Evolutionary conservation across 1,139 yeast species (phyloP).

Genomic region (Hemisphaericaspora subhashii): DNA sequence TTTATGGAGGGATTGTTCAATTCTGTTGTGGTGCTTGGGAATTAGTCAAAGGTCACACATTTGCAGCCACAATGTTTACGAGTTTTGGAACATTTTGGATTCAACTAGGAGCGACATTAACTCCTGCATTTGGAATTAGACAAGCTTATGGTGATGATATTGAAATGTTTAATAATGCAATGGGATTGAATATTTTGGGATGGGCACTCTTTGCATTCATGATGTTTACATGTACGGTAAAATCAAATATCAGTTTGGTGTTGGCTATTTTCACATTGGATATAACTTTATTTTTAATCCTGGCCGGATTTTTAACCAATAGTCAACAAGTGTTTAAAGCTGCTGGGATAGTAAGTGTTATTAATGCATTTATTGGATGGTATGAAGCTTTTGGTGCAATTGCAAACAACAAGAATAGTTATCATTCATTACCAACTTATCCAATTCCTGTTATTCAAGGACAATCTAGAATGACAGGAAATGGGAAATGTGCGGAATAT

Average conservation of each 20-base stretch:
- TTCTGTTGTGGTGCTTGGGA: conserved; percentile 55
- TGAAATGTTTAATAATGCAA: conserved; percentile 29
- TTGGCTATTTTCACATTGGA: conserved; percentile 34
- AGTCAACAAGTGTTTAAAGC: conserved; percentile 31
- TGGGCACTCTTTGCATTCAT: conserved; percentile 47
- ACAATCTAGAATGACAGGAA: not conserved
- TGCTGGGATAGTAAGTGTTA: conserved; percentile 45
- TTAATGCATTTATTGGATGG: conserved; percentile 42
- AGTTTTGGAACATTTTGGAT: conserved; percentile 47
- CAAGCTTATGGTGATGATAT: conserved; percentile 51
- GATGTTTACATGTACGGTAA: conserved; percentile 38
- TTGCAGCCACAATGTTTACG: conserved; percentile 42
- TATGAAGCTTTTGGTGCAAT: conserved; percentile 40
- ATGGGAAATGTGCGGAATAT: conserved; percentile 4
- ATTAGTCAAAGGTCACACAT: conserved; percentile 35
- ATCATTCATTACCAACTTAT: conserved; percentile 18
- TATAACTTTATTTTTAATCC: conserved; percentile 40
- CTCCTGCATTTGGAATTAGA: conserved; percentile 50
- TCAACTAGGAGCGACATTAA: conserved; percentile 33
- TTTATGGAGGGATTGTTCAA: conserved; percentile 51
- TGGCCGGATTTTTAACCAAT: conserved; percentile 38
- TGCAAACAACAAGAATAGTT: conserved; percentile 29
- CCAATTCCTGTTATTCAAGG: conserved; percentile 5
- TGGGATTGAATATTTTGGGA: conserved; percentile 41
- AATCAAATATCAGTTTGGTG: conserved; percentile 43